Evolutionary conservation across 176 grass and related monocot species (phyloP).

Genomic region (Ananas comosus): DNA sequence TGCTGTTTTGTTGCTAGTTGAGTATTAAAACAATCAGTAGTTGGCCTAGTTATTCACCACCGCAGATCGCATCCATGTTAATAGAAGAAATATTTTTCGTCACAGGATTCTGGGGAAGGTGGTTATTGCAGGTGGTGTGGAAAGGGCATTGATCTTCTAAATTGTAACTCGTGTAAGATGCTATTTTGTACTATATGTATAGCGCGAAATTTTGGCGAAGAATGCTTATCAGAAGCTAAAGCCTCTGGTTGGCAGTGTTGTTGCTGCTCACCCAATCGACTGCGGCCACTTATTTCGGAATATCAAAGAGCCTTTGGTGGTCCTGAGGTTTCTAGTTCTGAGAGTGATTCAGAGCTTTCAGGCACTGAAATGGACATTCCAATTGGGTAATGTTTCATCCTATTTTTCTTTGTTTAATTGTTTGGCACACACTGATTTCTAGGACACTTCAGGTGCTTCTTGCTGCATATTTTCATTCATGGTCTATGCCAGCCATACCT

Average conservation of each 20-base stretch:
- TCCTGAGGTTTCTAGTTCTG: constrained; percentile 56
- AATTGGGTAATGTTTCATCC: constrained; percentile 36
- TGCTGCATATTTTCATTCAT: background rate
- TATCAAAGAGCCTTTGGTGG: constrained; percentile 53
- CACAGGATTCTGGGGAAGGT: constrained; percentile 30
- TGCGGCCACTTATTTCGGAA: constrained; percentile 56
- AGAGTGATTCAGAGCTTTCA: constrained; percentile 46
- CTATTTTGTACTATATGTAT: constrained; percentile 71
- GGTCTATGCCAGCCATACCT: too few species aligned
- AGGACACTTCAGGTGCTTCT: background rate
- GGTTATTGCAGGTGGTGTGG: constrained; percentile 90
- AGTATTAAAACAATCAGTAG: background rate
- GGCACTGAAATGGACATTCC: constrained; percentile 30
- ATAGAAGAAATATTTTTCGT: background rate
- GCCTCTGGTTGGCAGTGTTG: constrained; percentile 69
- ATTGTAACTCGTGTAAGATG: constrained; percentile 76
- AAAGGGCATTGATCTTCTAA: constrained; percentile 59
- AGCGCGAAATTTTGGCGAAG: constrained; percentile 75
- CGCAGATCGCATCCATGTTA: background rate
- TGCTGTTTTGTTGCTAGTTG: background rate
- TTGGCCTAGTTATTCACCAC: background rate
- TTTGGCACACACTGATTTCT: constrained; percentile 6
- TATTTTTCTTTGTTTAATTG: background rate
- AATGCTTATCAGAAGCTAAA: constrained; percentile 52
- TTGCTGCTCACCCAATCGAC: constrained; percentile 60